A percentile compares a stretch with the other conserved stretches of the same genome.
These are phyloP conservation scores for Nemania bipapillata DNA, from an alignment of 2,329 filamentous ascomycete species.

Conservation along the genomic window DNA sequence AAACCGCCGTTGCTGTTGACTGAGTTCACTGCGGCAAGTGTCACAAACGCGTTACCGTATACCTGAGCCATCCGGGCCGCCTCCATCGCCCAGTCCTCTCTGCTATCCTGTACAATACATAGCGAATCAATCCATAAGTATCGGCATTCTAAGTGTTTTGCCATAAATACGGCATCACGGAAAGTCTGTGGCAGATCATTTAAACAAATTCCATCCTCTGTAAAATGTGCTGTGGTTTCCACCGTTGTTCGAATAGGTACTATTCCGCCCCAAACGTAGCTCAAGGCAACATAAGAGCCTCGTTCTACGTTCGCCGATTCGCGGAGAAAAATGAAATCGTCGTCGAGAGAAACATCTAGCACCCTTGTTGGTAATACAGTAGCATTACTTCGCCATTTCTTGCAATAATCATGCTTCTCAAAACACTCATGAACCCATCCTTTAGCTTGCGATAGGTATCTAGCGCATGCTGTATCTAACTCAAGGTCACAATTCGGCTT, in stretches of 20 bases:
- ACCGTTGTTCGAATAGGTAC: conserved; percentile 35
- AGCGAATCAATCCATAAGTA: conserved; percentile 39
- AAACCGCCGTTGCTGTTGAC: conserved; percentile 36
- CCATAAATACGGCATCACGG: conserved; percentile 34
- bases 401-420: conserved; percentile 35
- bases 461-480: conserved; percentile 28
- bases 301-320: conserved; percentile 26
- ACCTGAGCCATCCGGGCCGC: conserved; percentile 37
- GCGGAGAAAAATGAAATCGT: conserved; percentile 34
- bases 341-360: conserved; percentile 34
- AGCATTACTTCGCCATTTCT: conserved; percentile 20
- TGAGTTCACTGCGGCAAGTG: conserved; percentile 36
- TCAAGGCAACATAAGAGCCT: conserved; percentile 35
- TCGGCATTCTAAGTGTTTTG: conserved; percentile 32
- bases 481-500: conserved; percentile 34
- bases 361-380: conserved; percentile 37
- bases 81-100: conserved; percentile 38
- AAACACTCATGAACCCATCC: conserved; percentile 35
- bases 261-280: conserved; percentile 39
- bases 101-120: conserved; percentile 4
- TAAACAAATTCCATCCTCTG: conserved; percentile 36
- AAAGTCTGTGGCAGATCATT: conserved; percentile 39
- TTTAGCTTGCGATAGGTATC: conserved; percentile 37
- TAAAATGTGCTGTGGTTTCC: conserved; percentile 23
- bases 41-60: conserved; percentile 40